These are phyloP conservation scores for Xerocomus brunneocitrinus DNA, from an alignment of 768 basidiomycete genomes.

Conservation along the genomic window DNA sequence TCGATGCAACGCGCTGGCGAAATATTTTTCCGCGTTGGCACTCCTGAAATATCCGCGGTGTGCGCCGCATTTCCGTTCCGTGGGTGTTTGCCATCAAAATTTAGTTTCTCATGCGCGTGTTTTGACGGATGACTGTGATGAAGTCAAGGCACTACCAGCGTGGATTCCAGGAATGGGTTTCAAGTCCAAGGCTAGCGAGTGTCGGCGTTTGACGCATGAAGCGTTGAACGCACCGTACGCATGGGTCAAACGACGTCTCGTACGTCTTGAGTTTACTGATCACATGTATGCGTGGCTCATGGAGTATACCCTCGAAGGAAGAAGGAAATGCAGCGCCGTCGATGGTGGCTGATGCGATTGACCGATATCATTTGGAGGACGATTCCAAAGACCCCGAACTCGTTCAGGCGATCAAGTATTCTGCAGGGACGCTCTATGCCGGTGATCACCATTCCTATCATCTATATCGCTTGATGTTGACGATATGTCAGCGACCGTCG, in stretches of 20 bases:
- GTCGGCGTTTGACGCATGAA: constrained; percentile 1
- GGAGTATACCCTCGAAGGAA: background rate
- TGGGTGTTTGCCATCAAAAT: background rate
- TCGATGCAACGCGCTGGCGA: constrained; percentile 10
- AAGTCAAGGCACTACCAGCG: constrained; percentile 17
- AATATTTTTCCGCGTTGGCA: background rate
- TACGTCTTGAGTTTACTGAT: background rate
- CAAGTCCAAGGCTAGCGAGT: constrained; percentile 14
- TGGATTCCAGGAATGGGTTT: constrained; percentile 29
- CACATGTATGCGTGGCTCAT: background rate
- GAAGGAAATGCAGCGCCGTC: constrained; percentile 8
- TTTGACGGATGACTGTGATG: background rate
- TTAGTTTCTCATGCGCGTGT: background rate
- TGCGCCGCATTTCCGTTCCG: constrained; percentile 12
- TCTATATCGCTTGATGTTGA: background rate
- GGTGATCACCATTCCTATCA: constrained; percentile 8
- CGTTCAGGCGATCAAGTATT: constrained; percentile 15
- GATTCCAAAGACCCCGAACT: constrained; percentile 8
- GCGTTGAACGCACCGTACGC: constrained; percentile 10
- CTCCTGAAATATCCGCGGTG: constrained; percentile 1
- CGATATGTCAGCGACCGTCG: constrained; percentile 22
- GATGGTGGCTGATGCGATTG: constrained; percentile 18
- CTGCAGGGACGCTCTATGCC: constrained; percentile 16
- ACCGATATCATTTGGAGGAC: background rate
- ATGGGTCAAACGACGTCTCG: constrained; percentile 7